Conservation (phyloP, 2,329 filamentous ascomycete genomes). For the Dothistroma pini region DNA sequence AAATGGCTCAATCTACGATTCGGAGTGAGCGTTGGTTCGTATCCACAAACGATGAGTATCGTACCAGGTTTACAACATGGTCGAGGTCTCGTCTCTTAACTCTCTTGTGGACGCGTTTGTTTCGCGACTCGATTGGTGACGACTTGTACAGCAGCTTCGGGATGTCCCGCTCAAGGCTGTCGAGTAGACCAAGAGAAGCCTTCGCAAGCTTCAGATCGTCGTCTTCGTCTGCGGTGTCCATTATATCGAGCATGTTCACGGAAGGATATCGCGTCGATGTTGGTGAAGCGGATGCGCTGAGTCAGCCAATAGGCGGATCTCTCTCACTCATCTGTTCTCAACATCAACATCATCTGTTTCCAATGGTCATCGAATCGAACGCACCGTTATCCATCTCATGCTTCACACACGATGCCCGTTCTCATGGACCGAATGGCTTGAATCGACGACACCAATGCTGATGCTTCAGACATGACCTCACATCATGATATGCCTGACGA, state of each 20-base stretch:
- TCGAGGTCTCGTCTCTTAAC: slow-evolving; percentile 41
- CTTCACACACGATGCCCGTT: too few relatives aligned
- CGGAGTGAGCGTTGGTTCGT: slow-evolving; percentile 19
- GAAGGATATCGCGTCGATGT: not conserved
- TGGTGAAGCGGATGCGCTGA: not conserved
- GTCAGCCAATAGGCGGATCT: not conserved
- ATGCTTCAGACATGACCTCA: too few relatives aligned
- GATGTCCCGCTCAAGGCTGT: slow-evolving; percentile 43
- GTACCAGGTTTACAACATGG: slow-evolving; percentile 37
- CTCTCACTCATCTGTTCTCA: too few relatives aligned
- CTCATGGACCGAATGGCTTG: too few relatives aligned
- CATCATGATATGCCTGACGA: too few relatives aligned
- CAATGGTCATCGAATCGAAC: too few relatives aligned
- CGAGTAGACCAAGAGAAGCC: slow-evolving; percentile 38
- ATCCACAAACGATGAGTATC: slow-evolving; percentile 1
- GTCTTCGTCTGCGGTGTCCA: slow-evolving; percentile 33
- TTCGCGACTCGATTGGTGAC: slow-evolving; percentile 20
- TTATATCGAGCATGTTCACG: not conserved
- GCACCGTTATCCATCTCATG: too few relatives aligned
- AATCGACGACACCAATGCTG: too few relatives aligned
- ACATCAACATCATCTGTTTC: too few relatives aligned
- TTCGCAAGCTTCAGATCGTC: slow-evolving; percentile 46
- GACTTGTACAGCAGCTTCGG: slow-evolving; percentile 39
- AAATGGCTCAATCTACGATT: slow-evolving; percentile 70
- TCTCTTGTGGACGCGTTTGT: slow-evolving; percentile 34